Evolutionary conservation across 495 filamentous ascomycete genomes (phyloP).

Genomic region (Hypoxylon intermedium): DNA sequence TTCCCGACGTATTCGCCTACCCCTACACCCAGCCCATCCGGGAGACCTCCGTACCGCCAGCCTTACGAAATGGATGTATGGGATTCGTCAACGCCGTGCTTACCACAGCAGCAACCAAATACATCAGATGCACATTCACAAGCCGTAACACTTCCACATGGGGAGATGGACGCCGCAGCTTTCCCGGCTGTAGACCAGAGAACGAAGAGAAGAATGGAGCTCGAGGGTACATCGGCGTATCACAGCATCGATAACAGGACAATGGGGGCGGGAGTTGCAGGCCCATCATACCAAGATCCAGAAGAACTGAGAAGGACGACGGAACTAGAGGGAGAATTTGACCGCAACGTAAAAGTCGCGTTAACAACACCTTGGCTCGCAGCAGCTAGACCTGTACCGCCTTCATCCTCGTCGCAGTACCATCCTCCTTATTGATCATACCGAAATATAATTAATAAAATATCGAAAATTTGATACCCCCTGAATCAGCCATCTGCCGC

Average conservation of each 20-base stretch:
- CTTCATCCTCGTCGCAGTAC: slow-evolving; percentile 24
- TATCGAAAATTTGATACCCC: not conserved
- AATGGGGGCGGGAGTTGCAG: not conserved
- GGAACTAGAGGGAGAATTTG: slow-evolving; percentile 35
- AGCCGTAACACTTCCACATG: slow-evolving; percentile 30
- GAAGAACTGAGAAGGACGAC: slow-evolving; percentile 20
- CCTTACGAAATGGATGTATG: slow-evolving; percentile 18
- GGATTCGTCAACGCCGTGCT: slow-evolving; percentile 15
- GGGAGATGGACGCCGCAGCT: slow-evolving; percentile 29
- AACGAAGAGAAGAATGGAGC: slow-evolving; percentile 10
- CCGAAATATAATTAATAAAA: not conserved
- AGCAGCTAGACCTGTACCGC: slow-evolving; percentile 10
- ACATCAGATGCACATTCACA: slow-evolving; percentile 12
- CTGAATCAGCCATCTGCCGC: not conserved
- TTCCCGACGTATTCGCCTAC: slow-evolving; percentile 17
- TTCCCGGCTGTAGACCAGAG: slow-evolving; percentile 13
- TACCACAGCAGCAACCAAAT: slow-evolving; percentile 3
- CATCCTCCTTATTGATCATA: slow-evolving; percentile 18
- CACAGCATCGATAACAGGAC: slow-evolving; percentile 8
- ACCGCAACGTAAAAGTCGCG: slow-evolving; percentile 32
- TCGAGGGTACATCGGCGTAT: not conserved
- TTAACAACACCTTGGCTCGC: slow-evolving; percentile 28
- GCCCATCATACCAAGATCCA: not conserved
- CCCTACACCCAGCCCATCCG: slow-evolving; percentile 15
- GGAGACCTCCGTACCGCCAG: slow-evolving; percentile 23